Evolutionary conservation across 2,329 filamentous ascomycete species (phyloP), one percentile per base, ranked within the genome.

Genomic region (Chrysosphaeria jannelii): DNA sequence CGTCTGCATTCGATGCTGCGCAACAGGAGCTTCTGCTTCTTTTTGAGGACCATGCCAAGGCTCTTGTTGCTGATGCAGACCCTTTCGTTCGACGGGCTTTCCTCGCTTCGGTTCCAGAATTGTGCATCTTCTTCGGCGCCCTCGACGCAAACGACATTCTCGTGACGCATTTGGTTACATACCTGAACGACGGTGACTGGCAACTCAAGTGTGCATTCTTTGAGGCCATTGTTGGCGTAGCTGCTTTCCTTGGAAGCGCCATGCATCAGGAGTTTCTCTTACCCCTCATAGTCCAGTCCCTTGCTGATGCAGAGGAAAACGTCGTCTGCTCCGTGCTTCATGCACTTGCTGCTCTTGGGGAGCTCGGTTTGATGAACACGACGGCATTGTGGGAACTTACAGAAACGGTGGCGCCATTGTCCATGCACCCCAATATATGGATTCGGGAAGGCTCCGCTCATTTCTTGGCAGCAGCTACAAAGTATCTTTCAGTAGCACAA

Each of bases 161-260:
- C 10, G 50, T 97, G 12, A 89, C 78, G 15, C 85, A 97, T 45
- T 51, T 97, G 14, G 93, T 93, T 38, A 97, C 85, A 0, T 97
- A 97, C 36, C 48, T 97, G 6, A 97, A 97, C 33, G 85, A 93
- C 35, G 64, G 70, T 20, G 79, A 97, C 39, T 97, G 85, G 85
- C 76, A 76, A 40, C 48, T 97, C 15, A 91, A 90, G 41, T 91
- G 78, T 35, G 78, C 81, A 3, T 93, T 93, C 39, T 91, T 97
- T 36, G 79, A 90, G 37, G 75, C 78, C 0, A 76, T 93, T 13
- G 75, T 93, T 10, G 81, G 79, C 4, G 79, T 97, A 31, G 75
- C 79, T 4, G 63, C 74, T 1, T 90, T 90, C 34, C 60, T 93
- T 16, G 85, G 85, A 14, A 78, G 72, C 28, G 72, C 67, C 16